These are phyloP conservation scores for Pseudoscleropodium purum DNA, from an alignment of 225 moss, liverwort and hornwort genomes.

Conservation along the genomic window DNA sequence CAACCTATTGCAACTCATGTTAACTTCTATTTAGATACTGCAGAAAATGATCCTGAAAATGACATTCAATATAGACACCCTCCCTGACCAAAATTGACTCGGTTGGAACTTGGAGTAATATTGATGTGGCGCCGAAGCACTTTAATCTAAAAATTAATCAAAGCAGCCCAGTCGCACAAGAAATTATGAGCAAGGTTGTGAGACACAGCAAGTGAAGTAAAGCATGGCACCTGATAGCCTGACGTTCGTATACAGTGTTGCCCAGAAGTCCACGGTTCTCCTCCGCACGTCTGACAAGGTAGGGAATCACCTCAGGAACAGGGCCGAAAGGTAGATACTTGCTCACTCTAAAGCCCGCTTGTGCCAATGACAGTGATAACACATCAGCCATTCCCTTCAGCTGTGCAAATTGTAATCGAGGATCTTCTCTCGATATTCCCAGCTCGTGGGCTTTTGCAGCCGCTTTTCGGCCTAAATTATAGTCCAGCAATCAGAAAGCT, in stretches of 20 bases:
- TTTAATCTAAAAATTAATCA: not conserved
- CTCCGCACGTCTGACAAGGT: constrained; percentile 81
- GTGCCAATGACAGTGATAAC: constrained; percentile 66
- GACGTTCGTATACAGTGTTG: constrained; percentile 50
- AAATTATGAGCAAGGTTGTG: not conserved
- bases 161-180: not conserved
- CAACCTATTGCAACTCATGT: not conserved
- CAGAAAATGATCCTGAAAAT: not conserved
- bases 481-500: not conserved
- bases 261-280: constrained; percentile 87
- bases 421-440: constrained; percentile 50
- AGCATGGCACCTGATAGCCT: constrained; percentile 45
- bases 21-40: not conserved
- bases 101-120: not conserved
- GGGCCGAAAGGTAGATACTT: constrained; percentile 88
- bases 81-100: not conserved
- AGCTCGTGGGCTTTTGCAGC: constrained; percentile 55
- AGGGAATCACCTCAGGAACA: constrained; percentile 68
- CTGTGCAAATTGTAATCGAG: constrained; percentile 79
- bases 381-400: constrained; percentile 93
- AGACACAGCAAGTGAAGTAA: not conserved
- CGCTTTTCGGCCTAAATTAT: constrained; percentile 48
- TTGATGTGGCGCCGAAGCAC: not conserved
- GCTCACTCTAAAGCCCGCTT: constrained; percentile 79
- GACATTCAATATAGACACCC: not conserved